A percentile compares a stretch with the other conserved stretches of the same genome.
These are phyloP conservation scores for Fraxinus paxiana DNA, from an alignment of 305 asterid species.

Conservation along the genomic window DNA sequence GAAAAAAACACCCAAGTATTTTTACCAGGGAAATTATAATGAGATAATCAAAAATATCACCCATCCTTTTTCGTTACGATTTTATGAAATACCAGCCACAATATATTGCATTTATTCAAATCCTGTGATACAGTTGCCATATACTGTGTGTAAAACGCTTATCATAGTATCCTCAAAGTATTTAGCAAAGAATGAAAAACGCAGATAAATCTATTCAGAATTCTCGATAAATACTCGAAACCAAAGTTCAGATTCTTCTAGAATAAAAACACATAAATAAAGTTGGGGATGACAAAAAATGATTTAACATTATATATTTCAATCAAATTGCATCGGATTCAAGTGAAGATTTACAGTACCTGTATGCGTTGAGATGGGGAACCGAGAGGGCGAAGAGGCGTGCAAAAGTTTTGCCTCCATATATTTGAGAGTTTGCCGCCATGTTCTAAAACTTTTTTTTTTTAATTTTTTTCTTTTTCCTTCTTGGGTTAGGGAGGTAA, in stretches of 20 bases:
- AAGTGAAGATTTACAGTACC: background rate
- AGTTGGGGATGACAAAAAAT: background rate
- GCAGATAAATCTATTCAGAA: background rate
- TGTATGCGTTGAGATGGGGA: background rate
- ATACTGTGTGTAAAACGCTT: background rate
- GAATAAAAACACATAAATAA: background rate
- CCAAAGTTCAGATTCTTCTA: background rate
- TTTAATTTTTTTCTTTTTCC: background rate
- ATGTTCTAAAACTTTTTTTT: background rate
- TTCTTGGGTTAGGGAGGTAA: background rate
- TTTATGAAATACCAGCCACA: background rate
- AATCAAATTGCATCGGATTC: background rate
- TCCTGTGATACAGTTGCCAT: background rate
- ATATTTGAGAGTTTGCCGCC: slow-evolving; percentile 10
- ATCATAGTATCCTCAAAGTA: background rate
- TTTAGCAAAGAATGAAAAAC: background rate
- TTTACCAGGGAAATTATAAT: background rate
- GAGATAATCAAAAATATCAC: background rate
- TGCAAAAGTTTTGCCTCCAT: background rate
- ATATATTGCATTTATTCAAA: background rate
- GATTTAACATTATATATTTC: background rate
- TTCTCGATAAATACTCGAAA: background rate
- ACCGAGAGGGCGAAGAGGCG: background rate
- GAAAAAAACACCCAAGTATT: background rate
- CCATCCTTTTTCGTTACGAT: background rate